Evolutionary conservation across 768 basidiomycete species (phyloP).

Genomic region (Suillus subalutaceus): DNA sequence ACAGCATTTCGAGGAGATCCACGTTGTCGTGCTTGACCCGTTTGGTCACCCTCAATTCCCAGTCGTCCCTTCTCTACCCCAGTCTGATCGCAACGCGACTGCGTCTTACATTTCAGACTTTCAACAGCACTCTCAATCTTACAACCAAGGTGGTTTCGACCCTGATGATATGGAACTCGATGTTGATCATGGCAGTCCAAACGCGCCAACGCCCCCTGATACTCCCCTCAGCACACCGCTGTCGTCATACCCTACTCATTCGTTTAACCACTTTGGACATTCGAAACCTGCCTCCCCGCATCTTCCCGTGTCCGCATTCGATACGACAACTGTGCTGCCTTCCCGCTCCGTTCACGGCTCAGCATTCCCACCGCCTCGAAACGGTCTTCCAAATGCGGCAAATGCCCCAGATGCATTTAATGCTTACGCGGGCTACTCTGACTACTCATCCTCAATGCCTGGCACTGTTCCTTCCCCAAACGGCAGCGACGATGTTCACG

Average conservation of each 20-base stretch:
- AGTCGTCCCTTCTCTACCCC: conserved; percentile 32
- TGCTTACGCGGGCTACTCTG: conserved; percentile 65
- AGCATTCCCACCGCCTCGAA: conserved; percentile 33
- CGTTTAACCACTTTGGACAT: conserved; percentile 34
- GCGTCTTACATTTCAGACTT: conserved; percentile 30
- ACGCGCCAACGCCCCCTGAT: conserved; percentile 41
- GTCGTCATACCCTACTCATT: conserved; percentile 35
- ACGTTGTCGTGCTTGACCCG: conserved; percentile 74
- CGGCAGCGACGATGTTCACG: conserved; percentile 30
- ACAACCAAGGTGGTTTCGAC: conserved; percentile 54
- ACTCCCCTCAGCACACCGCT: conserved; percentile 48
- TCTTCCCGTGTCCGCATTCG: conserved; percentile 50
- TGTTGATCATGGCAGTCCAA: conserved; percentile 55
- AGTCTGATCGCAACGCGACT: background rate
- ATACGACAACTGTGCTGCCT: conserved; percentile 56
- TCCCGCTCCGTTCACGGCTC: conserved; percentile 42
- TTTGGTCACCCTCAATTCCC: conserved; percentile 37
- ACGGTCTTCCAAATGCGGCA: conserved; percentile 30
- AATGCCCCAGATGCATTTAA: conserved; percentile 62
- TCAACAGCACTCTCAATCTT: conserved; percentile 26
- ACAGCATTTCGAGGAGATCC: conserved; percentile 91
- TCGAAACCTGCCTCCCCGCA: conserved; percentile 31
- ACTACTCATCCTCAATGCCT: conserved; percentile 66
- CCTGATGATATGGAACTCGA: conserved; percentile 85
- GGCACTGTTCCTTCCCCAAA: conserved; percentile 46